These are phyloP conservation scores for Botrytis cinerea DNA, from an alignment of 2,329 filamentous ascomycete genomes.

Conservation along the genomic window DNA sequence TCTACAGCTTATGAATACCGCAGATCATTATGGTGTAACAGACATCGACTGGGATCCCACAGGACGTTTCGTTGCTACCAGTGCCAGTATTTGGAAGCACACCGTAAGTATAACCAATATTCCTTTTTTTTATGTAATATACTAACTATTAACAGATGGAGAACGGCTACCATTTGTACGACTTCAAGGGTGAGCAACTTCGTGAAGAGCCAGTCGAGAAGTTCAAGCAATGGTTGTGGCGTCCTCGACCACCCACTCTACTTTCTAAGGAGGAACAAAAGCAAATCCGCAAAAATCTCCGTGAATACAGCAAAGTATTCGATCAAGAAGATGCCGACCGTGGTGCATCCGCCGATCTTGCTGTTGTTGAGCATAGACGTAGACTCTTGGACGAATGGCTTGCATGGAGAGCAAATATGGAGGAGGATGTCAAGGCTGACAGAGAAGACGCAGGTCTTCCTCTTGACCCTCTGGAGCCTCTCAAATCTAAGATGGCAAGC, in stretches of 20 bases:
- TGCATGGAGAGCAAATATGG: slow-evolving; percentile 75
- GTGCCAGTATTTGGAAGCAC: slow-evolving; percentile 95
- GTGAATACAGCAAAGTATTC: slow-evolving; percentile 92
- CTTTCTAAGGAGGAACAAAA: slow-evolving; percentile 97
- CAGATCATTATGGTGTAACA: slow-evolving; percentile 95
- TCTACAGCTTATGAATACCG: slow-evolving; percentile 89
- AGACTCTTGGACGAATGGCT: slow-evolving; percentile 85
- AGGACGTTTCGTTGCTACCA: slow-evolving; percentile 89
- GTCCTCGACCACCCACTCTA: slow-evolving; percentile 86
- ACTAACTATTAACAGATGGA: slow-evolving; percentile 71
- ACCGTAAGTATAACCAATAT: slow-evolving; percentile 62
- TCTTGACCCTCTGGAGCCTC: slow-evolving; percentile 62
- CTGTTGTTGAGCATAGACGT: slow-evolving; percentile 86
- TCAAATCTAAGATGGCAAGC: slow-evolving; percentile 57
- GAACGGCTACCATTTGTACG: slow-evolving; percentile 98
- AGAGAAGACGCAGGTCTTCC: slow-evolving; percentile 67
- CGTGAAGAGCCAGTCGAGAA: slow-evolving; percentile 92
- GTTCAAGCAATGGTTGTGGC: slow-evolving; percentile 97
- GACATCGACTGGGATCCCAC: slow-evolving; percentile 98
- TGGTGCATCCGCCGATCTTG: slow-evolving; percentile 89
- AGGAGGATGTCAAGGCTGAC: slow-evolving; percentile 72
- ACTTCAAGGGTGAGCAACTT: slow-evolving; percentile 87
- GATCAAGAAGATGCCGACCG: slow-evolving; percentile 94
- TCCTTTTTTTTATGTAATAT: slow-evolving; percentile 19
- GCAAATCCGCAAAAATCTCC: slow-evolving; percentile 94